Percentiles rank a stretch among this genome's conserved stretches.
Evolutionary conservation across 2,329 filamentous ascomycete species (phyloP).

Genomic region (Claviceps purpurea): DNA sequence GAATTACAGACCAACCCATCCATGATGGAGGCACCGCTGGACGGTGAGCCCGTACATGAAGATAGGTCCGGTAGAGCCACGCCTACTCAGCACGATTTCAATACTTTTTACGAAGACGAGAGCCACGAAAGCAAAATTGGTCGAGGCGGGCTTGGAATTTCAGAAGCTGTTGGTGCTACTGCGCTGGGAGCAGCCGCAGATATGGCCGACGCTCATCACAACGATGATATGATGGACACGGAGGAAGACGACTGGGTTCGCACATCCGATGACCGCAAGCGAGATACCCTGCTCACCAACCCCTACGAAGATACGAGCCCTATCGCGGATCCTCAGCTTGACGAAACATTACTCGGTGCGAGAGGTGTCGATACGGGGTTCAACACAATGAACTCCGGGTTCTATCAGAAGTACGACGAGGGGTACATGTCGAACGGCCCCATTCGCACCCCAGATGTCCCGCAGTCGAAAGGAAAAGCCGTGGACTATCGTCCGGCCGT

Average conservation of each 20-base stretch:
- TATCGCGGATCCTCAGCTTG: slow-evolving; percentile 40
- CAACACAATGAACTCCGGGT: slow-evolving; percentile 42
- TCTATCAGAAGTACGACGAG: slow-evolving; percentile 58
- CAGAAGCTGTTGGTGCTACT: slow-evolving; percentile 40
- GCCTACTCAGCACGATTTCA: slow-evolving; percentile 24
- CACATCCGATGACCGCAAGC: slow-evolving; percentile 48
- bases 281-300: slow-evolving; percentile 53
- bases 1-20: slow-evolving; percentile 80
- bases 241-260: slow-evolving; percentile 52
- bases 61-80: slow-evolving; percentile 45
- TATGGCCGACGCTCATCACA: slow-evolving; percentile 29
- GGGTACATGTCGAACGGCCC: slow-evolving; percentile 75
- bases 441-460: slow-evolving; percentile 36
- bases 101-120: slow-evolving; percentile 20
- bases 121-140: slow-evolving; percentile 8
- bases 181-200: slow-evolving; percentile 37
- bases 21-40: slow-evolving; percentile 61
- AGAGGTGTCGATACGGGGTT: slow-evolving; percentile 29
- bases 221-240: slow-evolving; percentile 36
- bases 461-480: slow-evolving; percentile 42
- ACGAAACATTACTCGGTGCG: slow-evolving; percentile 33
- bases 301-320: slow-evolving; percentile 54
- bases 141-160: slow-evolving; percentile 26
- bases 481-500: slow-evolving; percentile 36
- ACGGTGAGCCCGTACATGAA: slow-evolving; percentile 29